Percentiles rank a stretch among this genome's conserved stretches.
Evolutionary conservation across 2,329 filamentous ascomycete species (phyloP).

Genomic region (Pseudocercospora pini-densiflorae): DNA sequence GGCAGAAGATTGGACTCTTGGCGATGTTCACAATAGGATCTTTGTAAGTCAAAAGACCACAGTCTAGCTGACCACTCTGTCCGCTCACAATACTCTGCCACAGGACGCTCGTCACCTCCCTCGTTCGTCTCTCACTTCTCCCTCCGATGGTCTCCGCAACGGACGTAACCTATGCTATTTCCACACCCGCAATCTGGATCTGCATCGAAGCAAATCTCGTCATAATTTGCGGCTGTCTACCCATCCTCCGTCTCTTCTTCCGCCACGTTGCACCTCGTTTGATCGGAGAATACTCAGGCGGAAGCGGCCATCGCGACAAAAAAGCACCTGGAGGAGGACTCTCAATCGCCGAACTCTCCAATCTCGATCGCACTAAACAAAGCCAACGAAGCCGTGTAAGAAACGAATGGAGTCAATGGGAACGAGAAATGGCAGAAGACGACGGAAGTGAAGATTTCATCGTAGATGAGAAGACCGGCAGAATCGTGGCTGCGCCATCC

Average conservation of each 20-base stretch:
- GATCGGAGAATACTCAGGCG: slow-evolving; percentile 20
- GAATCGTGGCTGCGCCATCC: slow-evolving; percentile 8
- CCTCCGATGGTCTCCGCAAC: slow-evolving; percentile 18
- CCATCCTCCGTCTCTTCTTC: slow-evolving; percentile 25
- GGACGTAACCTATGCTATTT: slow-evolving; percentile 22
- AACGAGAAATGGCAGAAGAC: slow-evolving; percentile 17
- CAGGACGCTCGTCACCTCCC: slow-evolving; percentile 23
- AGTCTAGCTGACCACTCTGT: too few species aligned
- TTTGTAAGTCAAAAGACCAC: slow-evolving; percentile 6
- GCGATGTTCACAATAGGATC: slow-evolving; percentile 26
- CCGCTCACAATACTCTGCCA: neutral
- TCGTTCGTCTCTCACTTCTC: slow-evolving; percentile 22
- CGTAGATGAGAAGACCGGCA: slow-evolving; percentile 12
- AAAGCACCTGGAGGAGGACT: neutral
- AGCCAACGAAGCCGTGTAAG: slow-evolving; percentile 1
- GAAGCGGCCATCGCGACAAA: neutral
- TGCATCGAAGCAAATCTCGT: slow-evolving; percentile 28
- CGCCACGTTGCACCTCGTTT: slow-evolving; percentile 24
- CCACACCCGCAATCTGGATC: slow-evolving; percentile 24
- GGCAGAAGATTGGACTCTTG: slow-evolving; percentile 19
- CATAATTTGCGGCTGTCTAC: slow-evolving; percentile 25
- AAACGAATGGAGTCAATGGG: slow-evolving; percentile 21
- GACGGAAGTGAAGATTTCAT: slow-evolving; percentile 14
- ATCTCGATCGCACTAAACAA: slow-evolving; percentile 16
- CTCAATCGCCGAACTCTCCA: slow-evolving; percentile 22